phyloP scores from a whole-genome alignment of 2,329 filamentous ascomycete genomes.

The Pseudomassariella vexata region DNA sequence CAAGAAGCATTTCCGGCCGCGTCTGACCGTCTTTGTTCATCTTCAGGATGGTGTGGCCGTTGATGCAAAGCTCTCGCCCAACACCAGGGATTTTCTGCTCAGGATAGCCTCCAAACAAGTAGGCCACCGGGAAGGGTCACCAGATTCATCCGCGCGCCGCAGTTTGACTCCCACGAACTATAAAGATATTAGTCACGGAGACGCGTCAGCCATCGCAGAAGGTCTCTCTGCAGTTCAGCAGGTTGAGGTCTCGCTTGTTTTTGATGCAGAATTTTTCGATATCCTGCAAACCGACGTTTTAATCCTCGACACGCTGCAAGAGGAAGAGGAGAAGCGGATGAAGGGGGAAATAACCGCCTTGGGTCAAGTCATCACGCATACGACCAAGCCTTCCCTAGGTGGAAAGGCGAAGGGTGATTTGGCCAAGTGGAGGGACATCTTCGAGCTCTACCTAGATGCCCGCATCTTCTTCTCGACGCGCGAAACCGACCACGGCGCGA shows the following conservation, averaged over 20 bases:
- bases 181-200: background rate
- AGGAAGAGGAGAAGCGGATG: slow-evolving; percentile 59
- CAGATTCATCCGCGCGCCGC: background rate
- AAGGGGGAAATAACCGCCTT: slow-evolving; percentile 57
- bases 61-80: slow-evolving; percentile 60
- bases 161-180: background rate
- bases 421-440: slow-evolving; percentile 72
- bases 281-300: slow-evolving; percentile 67
- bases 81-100: slow-evolving; percentile 59
- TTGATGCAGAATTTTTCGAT: slow-evolving; percentile 75
- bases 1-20: slow-evolving; percentile 53
- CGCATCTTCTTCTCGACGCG: slow-evolving; percentile 77
- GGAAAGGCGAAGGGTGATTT: slow-evolving; percentile 59
- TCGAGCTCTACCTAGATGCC: slow-evolving; percentile 74
- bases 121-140: background rate
- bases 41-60: slow-evolving; percentile 60
- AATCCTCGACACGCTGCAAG: slow-evolving; percentile 62
- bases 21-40: slow-evolving; percentile 64
- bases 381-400: slow-evolving; percentile 58
- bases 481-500: slow-evolving; percentile 63
- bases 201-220: background rate
- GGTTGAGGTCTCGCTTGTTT: slow-evolving; percentile 71
- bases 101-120: slow-evolving; percentile 48
- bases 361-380: slow-evolving; percentile 56
- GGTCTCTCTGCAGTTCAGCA: slow-evolving; percentile 18